These are phyloP conservation scores for Gonium pectorale DNA, from an alignment of 139 green algal species.

Conservation along the genomic window DNA sequence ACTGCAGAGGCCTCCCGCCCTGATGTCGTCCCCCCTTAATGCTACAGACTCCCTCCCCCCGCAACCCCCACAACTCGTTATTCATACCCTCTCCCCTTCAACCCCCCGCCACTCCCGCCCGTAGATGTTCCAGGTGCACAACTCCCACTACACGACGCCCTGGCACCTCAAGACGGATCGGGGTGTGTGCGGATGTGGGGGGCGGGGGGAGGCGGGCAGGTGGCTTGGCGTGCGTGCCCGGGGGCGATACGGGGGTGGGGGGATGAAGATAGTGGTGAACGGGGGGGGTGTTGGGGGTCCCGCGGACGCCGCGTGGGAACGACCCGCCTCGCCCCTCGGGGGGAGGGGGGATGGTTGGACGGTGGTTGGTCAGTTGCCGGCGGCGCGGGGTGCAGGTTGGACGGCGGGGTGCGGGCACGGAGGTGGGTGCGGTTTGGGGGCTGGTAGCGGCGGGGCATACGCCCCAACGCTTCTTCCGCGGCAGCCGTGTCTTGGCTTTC, in stretches of 20 bases:
- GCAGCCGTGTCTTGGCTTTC: too few relatives aligned
- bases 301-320: not conserved
- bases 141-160: not conserved
- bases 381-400: too few relatives aligned
- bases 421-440: too few relatives aligned
- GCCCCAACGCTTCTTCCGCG: too few relatives aligned
- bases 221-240: not conserved
- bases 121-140: not conserved
- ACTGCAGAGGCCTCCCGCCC: too few relatives aligned
- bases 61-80: not conserved
- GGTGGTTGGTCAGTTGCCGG: too few relatives aligned
- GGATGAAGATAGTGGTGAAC: not conserved
- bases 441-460: too few relatives aligned
- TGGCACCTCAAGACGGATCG: constrained; percentile 26
- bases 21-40: not conserved
- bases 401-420: too few relatives aligned
- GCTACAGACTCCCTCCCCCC: not conserved
- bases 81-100: not conserved
- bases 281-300: not conserved
- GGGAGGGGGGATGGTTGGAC: too few relatives aligned
- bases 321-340: too few relatives aligned
- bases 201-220: not conserved
- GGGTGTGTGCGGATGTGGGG: not conserved
- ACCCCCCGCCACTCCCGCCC: too few relatives aligned
- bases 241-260: not conserved